phyloP scores from a whole-genome alignment of 192 early-diverging fungal species.

The Umbelopsis ramanniana region DNA sequence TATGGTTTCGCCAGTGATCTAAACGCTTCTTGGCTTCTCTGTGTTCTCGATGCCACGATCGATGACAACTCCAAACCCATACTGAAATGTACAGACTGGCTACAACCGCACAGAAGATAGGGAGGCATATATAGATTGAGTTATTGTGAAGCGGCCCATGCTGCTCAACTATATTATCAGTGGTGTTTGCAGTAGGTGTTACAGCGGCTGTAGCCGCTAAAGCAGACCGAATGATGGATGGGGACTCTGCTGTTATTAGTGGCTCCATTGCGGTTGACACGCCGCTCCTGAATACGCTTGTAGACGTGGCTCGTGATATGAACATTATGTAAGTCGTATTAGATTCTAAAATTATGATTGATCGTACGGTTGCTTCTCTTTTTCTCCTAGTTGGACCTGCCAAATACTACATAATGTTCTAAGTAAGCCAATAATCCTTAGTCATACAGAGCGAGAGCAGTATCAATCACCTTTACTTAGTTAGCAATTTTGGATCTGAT shows the following conservation, averaged over 20 bases:
- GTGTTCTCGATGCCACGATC: neutral
- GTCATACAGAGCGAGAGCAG: too few relatives aligned
- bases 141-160: neutral
- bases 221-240: neutral
- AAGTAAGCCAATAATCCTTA: too few relatives aligned
- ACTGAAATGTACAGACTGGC: neutral
- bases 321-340: too few relatives aligned
- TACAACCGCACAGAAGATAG: neutral
- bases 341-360: too few relatives aligned
- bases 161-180: neutral
- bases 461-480: too few relatives aligned
- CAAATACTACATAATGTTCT: too few relatives aligned
- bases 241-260: too few relatives aligned
- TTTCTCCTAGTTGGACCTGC: too few relatives aligned
- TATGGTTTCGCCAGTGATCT: constrained; percentile 8
- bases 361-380: too few relatives aligned
- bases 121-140: neutral
- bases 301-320: too few relatives aligned
- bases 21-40: neutral
- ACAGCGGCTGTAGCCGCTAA: neutral
- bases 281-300: too few relatives aligned
- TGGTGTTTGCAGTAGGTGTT: neutral
- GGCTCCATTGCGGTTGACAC: too few relatives aligned
- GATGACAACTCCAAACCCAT: constrained; percentile 7
- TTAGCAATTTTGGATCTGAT: neutral